These are phyloP conservation scores for Agaricus subrufescens DNA, from an alignment of 768 basidiomycete genomes.

Conservation along the genomic window DNA sequence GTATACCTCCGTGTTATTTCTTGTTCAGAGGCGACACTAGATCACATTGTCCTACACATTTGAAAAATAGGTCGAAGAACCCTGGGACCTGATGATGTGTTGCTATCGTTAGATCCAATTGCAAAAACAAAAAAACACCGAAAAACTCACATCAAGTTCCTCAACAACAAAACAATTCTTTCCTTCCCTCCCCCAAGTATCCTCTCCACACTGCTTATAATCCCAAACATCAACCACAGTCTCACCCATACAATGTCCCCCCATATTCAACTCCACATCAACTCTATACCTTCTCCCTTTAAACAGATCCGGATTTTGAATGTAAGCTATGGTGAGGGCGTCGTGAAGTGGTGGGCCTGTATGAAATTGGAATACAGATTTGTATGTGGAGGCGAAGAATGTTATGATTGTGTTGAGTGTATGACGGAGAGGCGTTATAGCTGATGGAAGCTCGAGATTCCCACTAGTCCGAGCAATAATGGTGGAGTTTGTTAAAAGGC, in stretches of 20 bases:
- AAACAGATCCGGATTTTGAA: conserved; percentile 68
- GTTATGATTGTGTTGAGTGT: conserved; percentile 70
- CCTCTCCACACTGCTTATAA: conserved; percentile 47
- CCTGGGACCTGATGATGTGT: conserved; percentile 43
- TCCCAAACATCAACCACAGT: conserved; percentile 79
- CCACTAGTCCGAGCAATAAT: conserved; percentile 6
- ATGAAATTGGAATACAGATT: conserved; percentile 73
- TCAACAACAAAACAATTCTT: conserved; percentile 76
- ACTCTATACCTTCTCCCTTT: conserved; percentile 61
- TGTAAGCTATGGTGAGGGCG: conserved; percentile 74
- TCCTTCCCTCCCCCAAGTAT: conserved; percentile 67
- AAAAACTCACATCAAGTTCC: conserved; percentile 54
- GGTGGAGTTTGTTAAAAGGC: conserved; percentile 37
- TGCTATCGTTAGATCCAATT: background rate
- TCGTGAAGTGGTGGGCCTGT: conserved; percentile 88
- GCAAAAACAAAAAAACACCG: background rate
- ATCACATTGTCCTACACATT: conserved; percentile 57
- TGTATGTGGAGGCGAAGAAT: conserved; percentile 73
- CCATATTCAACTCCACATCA: conserved; percentile 73
- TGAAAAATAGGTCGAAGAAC: conserved; percentile 65
- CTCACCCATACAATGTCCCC: conserved; percentile 61
- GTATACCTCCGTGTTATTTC: too few species aligned
- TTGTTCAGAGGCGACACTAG: conserved; percentile 53
- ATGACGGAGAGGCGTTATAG: conserved; percentile 51
- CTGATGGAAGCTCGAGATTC: conserved; percentile 22